Evolutionary conservation across 2,329 filamentous ascomycete species (phyloP).

Genomic region (Aspergillus ochraceoroseus): DNA sequence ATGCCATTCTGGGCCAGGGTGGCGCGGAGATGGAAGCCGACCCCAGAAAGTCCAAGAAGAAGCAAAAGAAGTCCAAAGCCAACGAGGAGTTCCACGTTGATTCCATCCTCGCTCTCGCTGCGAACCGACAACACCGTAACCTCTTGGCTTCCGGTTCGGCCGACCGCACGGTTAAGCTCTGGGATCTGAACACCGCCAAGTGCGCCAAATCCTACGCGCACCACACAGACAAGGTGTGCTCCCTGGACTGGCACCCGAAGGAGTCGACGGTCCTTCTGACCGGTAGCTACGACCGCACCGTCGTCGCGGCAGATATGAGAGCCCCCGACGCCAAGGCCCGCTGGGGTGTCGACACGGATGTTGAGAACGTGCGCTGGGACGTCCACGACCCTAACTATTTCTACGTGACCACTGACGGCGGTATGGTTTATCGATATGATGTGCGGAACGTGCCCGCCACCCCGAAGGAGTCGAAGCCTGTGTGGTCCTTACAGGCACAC

Average conservation of each 20-base stretch:
- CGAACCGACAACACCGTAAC: slow-evolving; percentile 90
- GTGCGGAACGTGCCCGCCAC: slow-evolving; percentile 68
- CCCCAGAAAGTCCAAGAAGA: slow-evolving; percentile 70
- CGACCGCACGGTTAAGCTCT: slow-evolving; percentile 95
- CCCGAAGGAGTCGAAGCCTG: slow-evolving; percentile 70
- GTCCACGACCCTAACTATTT: slow-evolving; percentile 90
- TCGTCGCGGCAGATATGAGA: slow-evolving; percentile 94
- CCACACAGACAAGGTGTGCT: slow-evolving; percentile 97
- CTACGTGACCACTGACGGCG: slow-evolving; percentile 89
- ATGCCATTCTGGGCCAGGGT: slow-evolving; percentile 83
- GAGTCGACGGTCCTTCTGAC: slow-evolving; percentile 86
- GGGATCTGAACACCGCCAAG: slow-evolving; percentile 87
- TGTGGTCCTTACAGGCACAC: slow-evolving; percentile 95
- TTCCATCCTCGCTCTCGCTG: slow-evolving; percentile 81
- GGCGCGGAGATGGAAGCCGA: slow-evolving; percentile 43
- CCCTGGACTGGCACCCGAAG: slow-evolving; percentile 83
- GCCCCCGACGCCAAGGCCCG: slow-evolving; percentile 77
- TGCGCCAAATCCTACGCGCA: slow-evolving; percentile 94
- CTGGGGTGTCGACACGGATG: slow-evolving; percentile 93
- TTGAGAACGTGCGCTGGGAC: slow-evolving; percentile 90
- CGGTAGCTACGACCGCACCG: slow-evolving; percentile 89
- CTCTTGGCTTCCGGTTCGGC: slow-evolving; percentile 91
- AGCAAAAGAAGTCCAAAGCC: slow-evolving; percentile 82
- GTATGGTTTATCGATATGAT: slow-evolving; percentile 89
- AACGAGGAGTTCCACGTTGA: slow-evolving; percentile 94